phyloP scores from a whole-genome alignment of 768 basidiomycete species.

The Myochromella boudieri region DNA sequence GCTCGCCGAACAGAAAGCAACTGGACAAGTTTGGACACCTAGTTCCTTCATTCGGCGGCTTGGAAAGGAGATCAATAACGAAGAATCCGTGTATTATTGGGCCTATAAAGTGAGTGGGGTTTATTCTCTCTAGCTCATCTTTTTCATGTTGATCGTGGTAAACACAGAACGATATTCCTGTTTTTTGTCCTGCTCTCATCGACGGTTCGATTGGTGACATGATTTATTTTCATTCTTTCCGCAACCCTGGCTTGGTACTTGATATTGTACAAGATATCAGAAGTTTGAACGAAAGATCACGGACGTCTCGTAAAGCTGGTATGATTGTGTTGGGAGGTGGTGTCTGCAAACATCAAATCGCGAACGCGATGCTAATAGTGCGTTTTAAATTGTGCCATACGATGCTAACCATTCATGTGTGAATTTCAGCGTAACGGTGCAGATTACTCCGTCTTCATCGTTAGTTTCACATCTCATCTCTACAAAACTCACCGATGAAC shows the following conservation, averaged over 20 bases:
- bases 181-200: slow-evolving; percentile 97
- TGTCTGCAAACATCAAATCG: slow-evolving; percentile 99
- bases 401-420: not conserved
- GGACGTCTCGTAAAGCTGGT: slow-evolving; percentile 89
- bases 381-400: slow-evolving; percentile 21
- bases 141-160: slow-evolving; percentile 11
- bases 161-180: slow-evolving; percentile 93
- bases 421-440: slow-evolving; percentile 88
- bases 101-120: slow-evolving; percentile 84
- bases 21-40: slow-evolving; percentile 82
- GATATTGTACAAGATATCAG: slow-evolving; percentile 97
- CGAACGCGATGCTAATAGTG: slow-evolving; percentile 99
- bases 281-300: slow-evolving; percentile 82
- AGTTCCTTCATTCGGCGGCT: slow-evolving; percentile 88
- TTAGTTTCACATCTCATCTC: slow-evolving; percentile 34
- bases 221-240: slow-evolving; percentile 98
- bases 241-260: slow-evolving; percentile 76
- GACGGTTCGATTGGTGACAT: slow-evolving; percentile 99
- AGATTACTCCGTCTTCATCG: slow-evolving; percentile 95
- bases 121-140: slow-evolving; percentile 18
- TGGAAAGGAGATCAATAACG: slow-evolving; percentile 97
- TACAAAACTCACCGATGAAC: slow-evolving; percentile 1
- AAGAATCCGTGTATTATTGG: slow-evolving; percentile 99
- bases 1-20: slow-evolving; percentile 82
- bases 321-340: slow-evolving; percentile 99